Conservation (phyloP, 2,329 filamentous ascomycete species). For the Simplicillium sp. region DNA sequence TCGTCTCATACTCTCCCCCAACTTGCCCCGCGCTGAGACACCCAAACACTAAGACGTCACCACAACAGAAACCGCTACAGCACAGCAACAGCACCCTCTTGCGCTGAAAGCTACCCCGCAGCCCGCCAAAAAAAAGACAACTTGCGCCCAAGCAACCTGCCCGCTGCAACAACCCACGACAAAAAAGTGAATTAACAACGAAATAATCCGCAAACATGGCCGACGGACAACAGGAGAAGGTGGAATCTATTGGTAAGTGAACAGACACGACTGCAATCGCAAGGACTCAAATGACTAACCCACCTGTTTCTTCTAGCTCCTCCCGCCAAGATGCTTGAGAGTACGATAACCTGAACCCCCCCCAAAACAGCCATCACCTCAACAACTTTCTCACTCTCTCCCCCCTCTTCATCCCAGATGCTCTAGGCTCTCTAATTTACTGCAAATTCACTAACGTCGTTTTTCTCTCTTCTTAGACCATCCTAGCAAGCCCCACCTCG, state of each 20-base stretch:
- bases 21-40: slow-evolving; percentile 5
- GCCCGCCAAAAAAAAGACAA: background rate
- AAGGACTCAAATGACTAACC: slow-evolving; percentile 12
- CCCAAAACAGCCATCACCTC: slow-evolving; percentile 1
- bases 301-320: slow-evolving; percentile 35
- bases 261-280: slow-evolving; percentile 8
- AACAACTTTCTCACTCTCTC: slow-evolving; percentile 1
- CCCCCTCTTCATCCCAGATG: slow-evolving; percentile 1
- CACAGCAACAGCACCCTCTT: slow-evolving; percentile 6
- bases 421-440: slow-evolving; percentile 4
- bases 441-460: slow-evolving; percentile 22
- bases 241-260: slow-evolving; percentile 21
- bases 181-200: background rate
- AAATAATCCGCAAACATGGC: slow-evolving; percentile 29
- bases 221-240: slow-evolving; percentile 19
- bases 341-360: slow-evolving; percentile 32
- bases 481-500: slow-evolving; percentile 58
- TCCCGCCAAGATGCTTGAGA: slow-evolving; percentile 57
- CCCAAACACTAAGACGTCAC: slow-evolving; percentile 7
- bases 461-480: slow-evolving; percentile 43
- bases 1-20: slow-evolving; percentile 1
- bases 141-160: background rate
- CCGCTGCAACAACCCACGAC: too few species aligned
- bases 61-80: slow-evolving; percentile 2
- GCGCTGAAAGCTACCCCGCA: background rate